These are phyloP conservation scores for Fraxinus xanthoxyloides DNA, from an alignment of 305 asterid genomes.

Conservation along the genomic window DNA sequence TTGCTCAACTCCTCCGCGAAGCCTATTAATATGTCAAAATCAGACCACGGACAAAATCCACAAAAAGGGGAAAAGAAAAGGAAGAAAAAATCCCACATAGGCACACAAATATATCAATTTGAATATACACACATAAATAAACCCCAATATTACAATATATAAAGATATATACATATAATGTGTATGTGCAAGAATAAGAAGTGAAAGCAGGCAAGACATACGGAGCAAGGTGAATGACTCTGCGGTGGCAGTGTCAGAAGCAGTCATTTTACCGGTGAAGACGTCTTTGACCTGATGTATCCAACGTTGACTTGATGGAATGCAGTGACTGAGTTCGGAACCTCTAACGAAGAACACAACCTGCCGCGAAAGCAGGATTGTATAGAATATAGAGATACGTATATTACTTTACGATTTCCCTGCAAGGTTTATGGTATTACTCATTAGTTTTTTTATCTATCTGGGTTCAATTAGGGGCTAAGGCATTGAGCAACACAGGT, in stretches of 20 bases:
- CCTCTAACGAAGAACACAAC: neutral
- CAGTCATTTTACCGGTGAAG: slow-evolving; percentile 53
- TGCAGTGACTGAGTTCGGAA: slow-evolving; percentile 19
- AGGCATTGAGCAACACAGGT: neutral
- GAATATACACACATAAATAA: neutral
- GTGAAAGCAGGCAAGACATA: slow-evolving; percentile 23
- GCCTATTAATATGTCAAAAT: slow-evolving; percentile 29
- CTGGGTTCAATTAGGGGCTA: neutral
- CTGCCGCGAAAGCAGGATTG: neutral
- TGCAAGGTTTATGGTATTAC: neutral
- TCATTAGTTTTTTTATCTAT: neutral
- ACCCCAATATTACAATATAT: neutral
- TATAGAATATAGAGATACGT: too few species aligned
- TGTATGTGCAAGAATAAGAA: neutral
- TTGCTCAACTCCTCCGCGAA: slow-evolving; percentile 79
- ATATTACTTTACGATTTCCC: neutral
- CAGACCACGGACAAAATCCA: neutral
- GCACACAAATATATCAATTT: neutral
- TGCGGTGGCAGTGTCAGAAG: slow-evolving; percentile 20
- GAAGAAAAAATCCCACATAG: neutral
- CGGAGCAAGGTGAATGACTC: slow-evolving; percentile 72
- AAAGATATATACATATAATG: too few species aligned
- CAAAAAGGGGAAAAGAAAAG: neutral
- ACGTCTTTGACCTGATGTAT: slow-evolving; percentile 69
- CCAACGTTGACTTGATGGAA: slow-evolving; percentile 39